Percentiles rank a stretch among this genome's conserved stretches.
Evolutionary conservation across 371 early-diverging fungal genomes (phyloP).

Genomic region (Mucor ambiguus): DNA sequence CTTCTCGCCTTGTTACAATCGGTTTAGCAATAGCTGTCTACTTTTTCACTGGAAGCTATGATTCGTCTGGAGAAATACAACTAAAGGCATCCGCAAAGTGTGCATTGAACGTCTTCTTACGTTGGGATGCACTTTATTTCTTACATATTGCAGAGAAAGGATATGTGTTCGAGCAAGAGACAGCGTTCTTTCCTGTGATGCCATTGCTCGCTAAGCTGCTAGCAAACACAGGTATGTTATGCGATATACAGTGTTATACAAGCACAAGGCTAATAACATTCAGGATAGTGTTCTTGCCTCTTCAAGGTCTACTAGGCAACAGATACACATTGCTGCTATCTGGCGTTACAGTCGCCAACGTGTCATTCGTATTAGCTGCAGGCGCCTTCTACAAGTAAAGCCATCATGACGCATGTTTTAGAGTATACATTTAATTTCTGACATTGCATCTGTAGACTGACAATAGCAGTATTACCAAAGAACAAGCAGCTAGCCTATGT

Average conservation of each 20-base stretch:
- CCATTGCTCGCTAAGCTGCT: constrained; percentile 65
- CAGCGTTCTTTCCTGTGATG: constrained; percentile 92
- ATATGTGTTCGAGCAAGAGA: constrained; percentile 87
- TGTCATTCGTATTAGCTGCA: constrained; percentile 78
- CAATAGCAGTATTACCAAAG: constrained; percentile 47
- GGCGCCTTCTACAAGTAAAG: constrained; percentile 69
- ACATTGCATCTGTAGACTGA: constrained; percentile 39
- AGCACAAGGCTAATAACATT: no score
- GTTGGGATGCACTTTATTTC: constrained; percentile 96
- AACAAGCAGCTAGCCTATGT: constrained; percentile 61
- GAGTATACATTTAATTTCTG: no score
- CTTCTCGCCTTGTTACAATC: constrained; percentile 30
- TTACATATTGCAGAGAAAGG: constrained; percentile 78
- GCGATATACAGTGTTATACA: not conserved
- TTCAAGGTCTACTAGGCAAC: constrained; percentile 44
- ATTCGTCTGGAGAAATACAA: constrained; percentile 46
- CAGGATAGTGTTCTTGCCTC: constrained; percentile 44
- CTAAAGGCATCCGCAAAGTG: constrained; percentile 8
- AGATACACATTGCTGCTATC: constrained; percentile 56
- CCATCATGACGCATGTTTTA: not conserved
- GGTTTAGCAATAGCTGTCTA: constrained; percentile 25
- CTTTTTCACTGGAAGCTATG: constrained; percentile 37
- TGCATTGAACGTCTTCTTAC: constrained; percentile 59
- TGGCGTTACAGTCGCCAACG: constrained; percentile 76
- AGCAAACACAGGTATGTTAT: constrained; percentile 33